These are phyloP conservation scores for Sugiyamaella floridensis DNA, from an alignment of 805 yeast species.

Conservation along the genomic window DNA sequence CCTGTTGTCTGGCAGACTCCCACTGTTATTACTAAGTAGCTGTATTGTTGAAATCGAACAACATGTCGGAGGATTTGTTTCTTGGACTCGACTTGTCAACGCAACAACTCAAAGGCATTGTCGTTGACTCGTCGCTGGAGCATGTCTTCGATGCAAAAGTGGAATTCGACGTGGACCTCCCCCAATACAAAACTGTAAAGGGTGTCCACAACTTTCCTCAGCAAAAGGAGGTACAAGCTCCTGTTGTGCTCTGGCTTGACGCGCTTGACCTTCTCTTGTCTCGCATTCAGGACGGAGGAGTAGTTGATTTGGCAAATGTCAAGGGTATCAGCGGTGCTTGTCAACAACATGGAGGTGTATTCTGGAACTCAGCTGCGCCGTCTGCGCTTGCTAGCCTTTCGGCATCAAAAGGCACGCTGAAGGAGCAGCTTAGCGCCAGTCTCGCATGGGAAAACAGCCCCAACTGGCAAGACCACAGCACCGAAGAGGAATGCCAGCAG, in stretches of 20 bases:
- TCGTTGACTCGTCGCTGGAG: constrained; percentile 47
- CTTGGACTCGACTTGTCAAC: constrained; percentile 81
- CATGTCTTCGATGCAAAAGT: constrained; percentile 54
- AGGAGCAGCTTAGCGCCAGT: constrained; percentile 32
- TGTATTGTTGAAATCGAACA: neutral
- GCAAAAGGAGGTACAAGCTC: constrained; percentile 61
- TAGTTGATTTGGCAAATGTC: constrained; percentile 54
- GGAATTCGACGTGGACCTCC: constrained; percentile 62
- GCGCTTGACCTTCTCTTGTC: constrained; percentile 61
- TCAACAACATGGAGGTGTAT: constrained; percentile 90
- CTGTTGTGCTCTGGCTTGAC: constrained; percentile 87
- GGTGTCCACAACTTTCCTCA: constrained; percentile 59
- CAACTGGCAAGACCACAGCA: constrained; percentile 94
- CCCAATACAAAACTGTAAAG: constrained; percentile 56
- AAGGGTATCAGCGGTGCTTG: constrained; percentile 75
- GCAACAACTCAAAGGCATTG: constrained; percentile 76
- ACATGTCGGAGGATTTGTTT: neutral
- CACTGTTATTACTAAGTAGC: constrained; percentile 1
- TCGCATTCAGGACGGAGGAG: constrained; percentile 38
- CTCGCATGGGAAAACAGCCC: constrained; percentile 59
- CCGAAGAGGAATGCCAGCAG: constrained; percentile 55
- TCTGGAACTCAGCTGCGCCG: constrained; percentile 53
- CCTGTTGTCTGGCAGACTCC: constrained; percentile 40
- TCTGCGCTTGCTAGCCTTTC: constrained; percentile 35
- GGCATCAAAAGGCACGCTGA: constrained; percentile 2